Evolutionary conservation across 2,329 filamentous ascomycete species (phyloP).

Genomic region (Fusarium avenaceum): DNA sequence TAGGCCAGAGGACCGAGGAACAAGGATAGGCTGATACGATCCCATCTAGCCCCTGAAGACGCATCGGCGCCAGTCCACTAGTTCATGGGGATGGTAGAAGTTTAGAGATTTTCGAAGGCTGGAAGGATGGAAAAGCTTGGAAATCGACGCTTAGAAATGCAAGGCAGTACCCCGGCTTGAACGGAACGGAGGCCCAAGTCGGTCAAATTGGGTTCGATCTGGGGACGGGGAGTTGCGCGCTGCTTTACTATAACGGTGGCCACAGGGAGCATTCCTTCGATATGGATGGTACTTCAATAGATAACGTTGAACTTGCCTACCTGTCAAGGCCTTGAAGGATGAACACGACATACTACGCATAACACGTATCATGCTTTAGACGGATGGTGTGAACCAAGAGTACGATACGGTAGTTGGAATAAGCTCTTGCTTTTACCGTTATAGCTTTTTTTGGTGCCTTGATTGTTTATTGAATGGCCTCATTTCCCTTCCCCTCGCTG

Average conservation of each 20-base stretch:
- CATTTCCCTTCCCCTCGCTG: no score
- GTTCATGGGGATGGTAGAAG: conserved; percentile 13
- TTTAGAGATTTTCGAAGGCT: neutral
- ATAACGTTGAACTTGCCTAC: neutral
- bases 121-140: conserved; percentile 29
- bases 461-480: neutral
- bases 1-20: conserved; percentile 1
- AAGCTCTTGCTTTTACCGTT: neutral
- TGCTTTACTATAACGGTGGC: conserved; percentile 21
- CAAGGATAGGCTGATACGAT: conserved; percentile 9
- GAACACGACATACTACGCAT: neutral
- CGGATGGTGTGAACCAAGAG: neutral
- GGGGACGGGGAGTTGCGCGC: conserved; percentile 9
- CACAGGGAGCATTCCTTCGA: conserved; percentile 17
- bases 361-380: neutral
- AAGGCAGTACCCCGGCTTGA: conserved; percentile 27
- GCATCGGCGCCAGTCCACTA: conserved; percentile 31
- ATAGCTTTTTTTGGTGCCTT: neutral
- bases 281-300: neutral
- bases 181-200: conserved; percentile 28
- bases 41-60: conserved; percentile 15
- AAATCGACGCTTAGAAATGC: conserved; percentile 38
- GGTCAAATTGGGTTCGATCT: conserved; percentile 15
- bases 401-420: neutral
- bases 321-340: no score